Base-by-base conservation (phyloP, 805 yeast species). In the Yarrowia sp. region DNA sequence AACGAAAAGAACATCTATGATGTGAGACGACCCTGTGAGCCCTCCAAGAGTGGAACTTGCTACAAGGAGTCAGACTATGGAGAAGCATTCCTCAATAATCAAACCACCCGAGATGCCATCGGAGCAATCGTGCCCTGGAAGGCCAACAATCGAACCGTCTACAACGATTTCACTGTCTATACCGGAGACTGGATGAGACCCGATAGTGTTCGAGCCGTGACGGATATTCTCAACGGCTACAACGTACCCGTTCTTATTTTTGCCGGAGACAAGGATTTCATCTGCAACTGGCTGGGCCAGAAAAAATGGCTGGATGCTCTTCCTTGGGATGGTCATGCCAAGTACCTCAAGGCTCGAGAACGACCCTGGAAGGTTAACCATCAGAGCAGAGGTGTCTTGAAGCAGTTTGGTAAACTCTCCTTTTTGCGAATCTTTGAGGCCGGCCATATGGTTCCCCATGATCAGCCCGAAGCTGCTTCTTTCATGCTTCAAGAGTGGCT, bases 221-320 rank as follows among this genome's bases (percentile, higher is more conserved):
- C 84, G 64, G 83, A 83, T 51, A 78, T 86, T 67, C 81, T 91
- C 70, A 87, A 89, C 71, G 75, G 81, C 66, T 87, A 83, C 22
- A 44, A 44, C 17, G 72, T 90, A 52, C 96, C 97, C 19, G 92
- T 91, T 4, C 82, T 92, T 71, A 83, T 90, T 67, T 92, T 91
- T 71, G 97, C 97, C n/a, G 97, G 97, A 72, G 96, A 91, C 75
- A 89, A 91, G 76, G 97, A 91, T 76, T 91, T 83, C 76, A 90
- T 91, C 72, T 91, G 97, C 78, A 91, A 91, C 79, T 91, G 97
- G 95, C 80, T 91, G 68, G 97, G 97, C 69, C 89, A 90, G 77
- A 84, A 83, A 69, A 95, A 89, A 14, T 90, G 96, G 95, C 78
- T 92, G 16, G 82, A 88, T 72, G 80, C 76, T 67, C 78, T 90